Conservation (phyloP, 1,284 basidiomycete genomes). For the Malassezia restricta region DNA sequence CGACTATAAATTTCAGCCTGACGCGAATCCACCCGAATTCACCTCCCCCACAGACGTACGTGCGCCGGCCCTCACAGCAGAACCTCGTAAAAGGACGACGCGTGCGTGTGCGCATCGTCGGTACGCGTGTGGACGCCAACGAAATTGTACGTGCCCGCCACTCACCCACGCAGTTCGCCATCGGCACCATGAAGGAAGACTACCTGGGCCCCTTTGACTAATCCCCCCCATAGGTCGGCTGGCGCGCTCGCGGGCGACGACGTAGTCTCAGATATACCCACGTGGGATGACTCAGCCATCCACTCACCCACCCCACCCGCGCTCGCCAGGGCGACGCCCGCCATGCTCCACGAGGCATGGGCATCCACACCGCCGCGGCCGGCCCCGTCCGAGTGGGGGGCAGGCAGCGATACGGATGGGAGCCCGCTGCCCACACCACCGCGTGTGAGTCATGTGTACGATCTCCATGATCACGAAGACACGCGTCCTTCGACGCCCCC, state of each 20-base stretch:
- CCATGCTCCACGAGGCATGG: no score
- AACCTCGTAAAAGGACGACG: constrained; percentile 68
- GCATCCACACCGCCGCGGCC: neutral
- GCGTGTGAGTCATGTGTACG: constrained; percentile 15
- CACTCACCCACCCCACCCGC: no score
- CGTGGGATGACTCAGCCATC: neutral
- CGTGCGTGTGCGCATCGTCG: constrained; percentile 87
- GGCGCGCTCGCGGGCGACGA: neutral
- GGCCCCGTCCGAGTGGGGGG: neutral
- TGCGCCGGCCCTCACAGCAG: constrained; percentile 1
- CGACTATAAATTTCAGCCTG: constrained; percentile 51
- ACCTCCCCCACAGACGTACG: constrained; percentile 26
- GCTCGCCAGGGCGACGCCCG: no score
- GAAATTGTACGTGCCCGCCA: constrained; percentile 55
- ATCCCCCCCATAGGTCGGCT: neutral
- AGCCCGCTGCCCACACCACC: constrained; percentile 16
- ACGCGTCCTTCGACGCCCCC: neutral
- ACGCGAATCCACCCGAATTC: constrained; percentile 44
- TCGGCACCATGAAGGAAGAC: constrained; percentile 45
- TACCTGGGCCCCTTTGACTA: constrained; percentile 38
- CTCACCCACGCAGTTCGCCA: constrained; percentile 28
- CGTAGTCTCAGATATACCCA: neutral
- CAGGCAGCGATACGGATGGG: constrained; percentile 4
- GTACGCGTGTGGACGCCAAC: constrained; percentile 88
- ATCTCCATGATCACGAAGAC: neutral